Evolutionary conservation across 2,329 filamentous ascomycete genomes (phyloP).

Genomic region (Nigrospora sphaerica): DNA sequence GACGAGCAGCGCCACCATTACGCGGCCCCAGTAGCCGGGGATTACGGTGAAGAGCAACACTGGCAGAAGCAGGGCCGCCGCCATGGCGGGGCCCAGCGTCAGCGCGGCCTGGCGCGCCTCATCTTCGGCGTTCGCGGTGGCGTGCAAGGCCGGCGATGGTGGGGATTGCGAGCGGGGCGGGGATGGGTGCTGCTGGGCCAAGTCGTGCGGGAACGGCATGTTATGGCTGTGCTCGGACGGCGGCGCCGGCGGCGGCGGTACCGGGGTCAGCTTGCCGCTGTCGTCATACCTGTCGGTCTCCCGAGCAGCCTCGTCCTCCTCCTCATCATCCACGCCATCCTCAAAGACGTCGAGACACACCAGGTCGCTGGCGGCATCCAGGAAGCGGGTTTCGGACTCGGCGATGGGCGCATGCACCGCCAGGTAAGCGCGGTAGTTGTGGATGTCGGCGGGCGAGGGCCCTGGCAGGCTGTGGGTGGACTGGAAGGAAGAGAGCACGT

Average conservation of each 20-base stretch:
- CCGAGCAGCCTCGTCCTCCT: slow-evolving; percentile 11
- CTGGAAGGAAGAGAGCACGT: slow-evolving; percentile 52
- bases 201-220: too few relatives aligned
- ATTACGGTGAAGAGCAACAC: slow-evolving; percentile 53
- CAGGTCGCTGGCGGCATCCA: slow-evolving; percentile 48
- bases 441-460: slow-evolving; percentile 43
- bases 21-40: slow-evolving; percentile 46
- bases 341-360: slow-evolving; percentile 28
- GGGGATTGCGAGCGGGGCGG: slow-evolving; percentile 5
- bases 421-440: slow-evolving; percentile 46
- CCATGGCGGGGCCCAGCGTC: slow-evolving; percentile 35
- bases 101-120: slow-evolving; percentile 8
- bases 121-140: slow-evolving; percentile 5
- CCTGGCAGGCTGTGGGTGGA: slow-evolving; percentile 40
- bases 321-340: slow-evolving; percentile 1
- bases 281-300: slow-evolving; percentile 12
- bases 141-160: slow-evolving; percentile 1
- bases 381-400: slow-evolving; percentile 52
- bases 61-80: slow-evolving; percentile 46
- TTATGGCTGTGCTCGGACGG: too few relatives aligned
- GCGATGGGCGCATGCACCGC: slow-evolving; percentile 46
- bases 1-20: slow-evolving; percentile 48
- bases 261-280: neutral
- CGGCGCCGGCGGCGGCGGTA: too few relatives aligned
- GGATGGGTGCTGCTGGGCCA: neutral